Evolutionary conservation across 805 yeast species (phyloP).

Genomic region (Monosporozyma unispora): DNA sequence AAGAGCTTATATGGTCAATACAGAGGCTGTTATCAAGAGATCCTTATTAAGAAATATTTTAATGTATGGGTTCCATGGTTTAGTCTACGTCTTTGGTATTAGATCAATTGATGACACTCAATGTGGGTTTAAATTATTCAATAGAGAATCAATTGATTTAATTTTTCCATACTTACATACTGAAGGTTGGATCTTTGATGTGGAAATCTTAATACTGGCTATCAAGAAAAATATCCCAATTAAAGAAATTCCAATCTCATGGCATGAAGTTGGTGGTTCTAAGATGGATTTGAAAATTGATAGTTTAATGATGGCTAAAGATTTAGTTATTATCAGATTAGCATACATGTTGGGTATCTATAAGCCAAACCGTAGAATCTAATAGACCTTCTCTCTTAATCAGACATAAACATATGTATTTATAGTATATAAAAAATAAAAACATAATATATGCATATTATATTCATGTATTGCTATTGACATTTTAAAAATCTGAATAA

Average conservation of each 20-base stretch:
- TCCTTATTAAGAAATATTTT: slow-evolving; percentile 79
- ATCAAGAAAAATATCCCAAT: slow-evolving; percentile 58
- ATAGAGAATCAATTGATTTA: slow-evolving; percentile 48
- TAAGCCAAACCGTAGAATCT: slow-evolving; percentile 27
- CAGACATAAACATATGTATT: neutral
- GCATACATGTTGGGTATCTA: slow-evolving; percentile 85
- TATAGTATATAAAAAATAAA: neutral
- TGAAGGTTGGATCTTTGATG: slow-evolving; percentile 98
- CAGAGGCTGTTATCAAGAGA: slow-evolving; percentile 94
- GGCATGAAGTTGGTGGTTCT: slow-evolving; percentile 97
- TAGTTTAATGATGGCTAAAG: slow-evolving; percentile 87
- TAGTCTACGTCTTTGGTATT: slow-evolving; percentile 84
- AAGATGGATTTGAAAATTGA: slow-evolving; percentile 89
- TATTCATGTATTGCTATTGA: neutral
- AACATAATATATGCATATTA: neutral
- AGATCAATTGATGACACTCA: slow-evolving; percentile 85
- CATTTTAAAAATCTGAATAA: neutral
- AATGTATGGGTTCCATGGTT: slow-evolving; percentile 85
- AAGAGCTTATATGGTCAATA: slow-evolving; percentile 91
- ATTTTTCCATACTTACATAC: slow-evolving; percentile 91
- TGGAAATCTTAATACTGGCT: slow-evolving; percentile 79
- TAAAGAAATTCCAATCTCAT: slow-evolving; percentile 75
- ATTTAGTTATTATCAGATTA: slow-evolving; percentile 78
- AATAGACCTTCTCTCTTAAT: neutral
- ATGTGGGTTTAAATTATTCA: slow-evolving; percentile 93